These are phyloP conservation scores for Hanseniaspora occidentalis DNA, from an alignment of 805 yeast genomes.

Conservation along the genomic window DNA sequence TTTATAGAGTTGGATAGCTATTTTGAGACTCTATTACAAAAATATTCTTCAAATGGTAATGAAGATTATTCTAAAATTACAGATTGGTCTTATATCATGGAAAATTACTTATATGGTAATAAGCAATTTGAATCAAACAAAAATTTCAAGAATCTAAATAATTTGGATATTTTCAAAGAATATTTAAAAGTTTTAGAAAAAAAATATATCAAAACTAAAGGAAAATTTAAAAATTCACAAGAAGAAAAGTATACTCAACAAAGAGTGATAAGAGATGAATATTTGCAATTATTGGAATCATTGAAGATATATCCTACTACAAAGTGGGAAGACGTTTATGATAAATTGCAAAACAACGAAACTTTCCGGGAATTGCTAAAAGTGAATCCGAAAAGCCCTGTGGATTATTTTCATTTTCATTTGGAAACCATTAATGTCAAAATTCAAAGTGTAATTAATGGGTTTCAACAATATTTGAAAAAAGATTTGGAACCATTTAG, in stretches of 20 bases:
- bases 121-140: constrained; percentile 47
- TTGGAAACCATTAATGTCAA: constrained; percentile 49
- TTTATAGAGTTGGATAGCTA: constrained; percentile 39
- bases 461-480: constrained; percentile 41
- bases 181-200: constrained; percentile 21
- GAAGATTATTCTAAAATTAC: constrained; percentile 2
- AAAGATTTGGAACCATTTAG: too few species aligned
- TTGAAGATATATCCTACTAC: constrained; percentile 36
- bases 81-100: not conserved
- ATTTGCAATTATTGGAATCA: constrained; percentile 33
- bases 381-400: constrained; percentile 62
- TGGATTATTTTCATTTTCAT: constrained; percentile 65
- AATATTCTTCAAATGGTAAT: constrained; percentile 8
- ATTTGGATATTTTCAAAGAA: constrained; percentile 46
- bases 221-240: constrained; percentile 11
- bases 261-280: constrained; percentile 52
- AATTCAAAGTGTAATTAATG: constrained; percentile 45
- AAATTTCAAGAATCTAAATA: constrained; percentile 38
- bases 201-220: constrained; percentile 15
- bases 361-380: constrained; percentile 55
- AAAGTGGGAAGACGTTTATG: constrained; percentile 46
- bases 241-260: constrained; percentile 37
- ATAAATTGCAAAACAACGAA: constrained; percentile 38
- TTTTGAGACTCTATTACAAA: constrained; percentile 26
- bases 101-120: constrained; percentile 21